Conservation (phyloP, 208 protist species). For the Sergeia podlipaevii region DNA sequence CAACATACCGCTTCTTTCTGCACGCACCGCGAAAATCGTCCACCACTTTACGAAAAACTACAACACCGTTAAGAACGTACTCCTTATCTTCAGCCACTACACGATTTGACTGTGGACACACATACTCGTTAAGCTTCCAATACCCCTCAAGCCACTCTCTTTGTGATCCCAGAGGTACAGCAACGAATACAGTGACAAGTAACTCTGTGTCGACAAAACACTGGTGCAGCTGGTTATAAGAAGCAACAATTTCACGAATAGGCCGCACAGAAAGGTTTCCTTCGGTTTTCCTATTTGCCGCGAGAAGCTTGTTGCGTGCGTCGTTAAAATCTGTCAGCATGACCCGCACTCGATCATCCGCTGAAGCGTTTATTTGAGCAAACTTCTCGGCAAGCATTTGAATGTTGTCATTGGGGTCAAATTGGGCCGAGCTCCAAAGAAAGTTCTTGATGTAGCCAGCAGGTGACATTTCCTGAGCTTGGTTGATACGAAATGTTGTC, state of each 20-base stretch:
- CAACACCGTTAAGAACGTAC: slow-evolving; percentile 85
- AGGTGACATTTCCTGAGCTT: slow-evolving; percentile 81
- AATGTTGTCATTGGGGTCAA: slow-evolving; percentile 82
- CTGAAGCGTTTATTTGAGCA: slow-evolving; percentile 47
- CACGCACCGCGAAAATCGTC: slow-evolving; percentile 82
- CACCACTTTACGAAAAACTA: slow-evolving; percentile 81
- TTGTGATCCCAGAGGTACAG: slow-evolving; percentile 52
- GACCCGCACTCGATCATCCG: slow-evolving; percentile 77
- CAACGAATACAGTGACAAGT: slow-evolving; percentile 85
- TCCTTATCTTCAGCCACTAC: slow-evolving; percentile 88
- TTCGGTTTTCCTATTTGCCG: slow-evolving; percentile 57
- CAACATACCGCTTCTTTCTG: slow-evolving; percentile 70
- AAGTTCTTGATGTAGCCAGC: slow-evolving; percentile 87
- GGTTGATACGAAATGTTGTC: slow-evolving; percentile 81
- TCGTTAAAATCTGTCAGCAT: slow-evolving; percentile 86
- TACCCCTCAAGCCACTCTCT: slow-evolving; percentile 82
- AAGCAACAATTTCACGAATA: slow-evolving; percentile 71
- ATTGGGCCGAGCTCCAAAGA: slow-evolving; percentile 77
- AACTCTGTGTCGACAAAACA: slow-evolving; percentile 83
- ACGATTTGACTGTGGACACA: slow-evolving; percentile 79
- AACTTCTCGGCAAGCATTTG: slow-evolving; percentile 73
- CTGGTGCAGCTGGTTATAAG: slow-evolving; percentile 60
- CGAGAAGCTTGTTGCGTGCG: slow-evolving; percentile 68
- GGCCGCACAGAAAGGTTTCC: slow-evolving; percentile 82
- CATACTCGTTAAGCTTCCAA: slow-evolving; percentile 81